Percentiles rank a stretch among this genome's conserved stretches.
phyloP scores from a whole-genome alignment of 768 basidiomycete genomes.

The Naganishia friedmannii region DNA sequence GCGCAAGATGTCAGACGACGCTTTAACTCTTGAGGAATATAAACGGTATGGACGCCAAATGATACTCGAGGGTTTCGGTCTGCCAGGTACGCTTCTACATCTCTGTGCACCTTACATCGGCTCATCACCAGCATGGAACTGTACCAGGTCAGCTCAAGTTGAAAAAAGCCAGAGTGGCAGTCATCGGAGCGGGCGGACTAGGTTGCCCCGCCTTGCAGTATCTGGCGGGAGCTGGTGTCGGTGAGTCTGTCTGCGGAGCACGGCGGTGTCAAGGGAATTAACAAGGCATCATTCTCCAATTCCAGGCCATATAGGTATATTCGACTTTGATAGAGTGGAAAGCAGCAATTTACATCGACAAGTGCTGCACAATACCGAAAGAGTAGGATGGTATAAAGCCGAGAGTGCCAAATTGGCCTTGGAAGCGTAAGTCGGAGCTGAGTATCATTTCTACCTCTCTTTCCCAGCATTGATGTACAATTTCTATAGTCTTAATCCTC shows the following conservation, averaged over 20 bases:
- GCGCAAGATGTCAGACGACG: not conserved
- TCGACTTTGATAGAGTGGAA: constrained; percentile 85
- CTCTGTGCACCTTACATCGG: not conserved
- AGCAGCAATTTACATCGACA: constrained; percentile 88
- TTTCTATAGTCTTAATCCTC: constrained; percentile 67
- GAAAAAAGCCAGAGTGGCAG: constrained; percentile 69
- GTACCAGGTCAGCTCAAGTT: constrained; percentile 78
- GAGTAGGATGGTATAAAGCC: constrained; percentile 74
- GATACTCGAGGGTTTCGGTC: constrained; percentile 84
- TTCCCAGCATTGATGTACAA: not conserved
- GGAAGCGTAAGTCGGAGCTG: constrained; percentile 57
- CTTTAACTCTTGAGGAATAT: constrained; percentile 63
- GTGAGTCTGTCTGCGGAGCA: constrained; percentile 56
- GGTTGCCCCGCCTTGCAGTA: constrained; percentile 96
- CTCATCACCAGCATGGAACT: not conserved
- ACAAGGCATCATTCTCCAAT: not conserved
- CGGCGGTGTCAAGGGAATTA: not conserved
- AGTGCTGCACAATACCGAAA: constrained; percentile 72
- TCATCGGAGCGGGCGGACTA: constrained; percentile 91
- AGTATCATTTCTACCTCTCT: not conserved
- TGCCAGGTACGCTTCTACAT: constrained; percentile 61
- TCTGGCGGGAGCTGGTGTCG: constrained; percentile 85
- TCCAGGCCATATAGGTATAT: constrained; percentile 76
- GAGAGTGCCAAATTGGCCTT: constrained; percentile 73
- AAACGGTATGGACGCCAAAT: constrained; percentile 92